Conservation (phyloP, 2,329 filamentous ascomycete genomes). For the Periconia digitata region DNA sequence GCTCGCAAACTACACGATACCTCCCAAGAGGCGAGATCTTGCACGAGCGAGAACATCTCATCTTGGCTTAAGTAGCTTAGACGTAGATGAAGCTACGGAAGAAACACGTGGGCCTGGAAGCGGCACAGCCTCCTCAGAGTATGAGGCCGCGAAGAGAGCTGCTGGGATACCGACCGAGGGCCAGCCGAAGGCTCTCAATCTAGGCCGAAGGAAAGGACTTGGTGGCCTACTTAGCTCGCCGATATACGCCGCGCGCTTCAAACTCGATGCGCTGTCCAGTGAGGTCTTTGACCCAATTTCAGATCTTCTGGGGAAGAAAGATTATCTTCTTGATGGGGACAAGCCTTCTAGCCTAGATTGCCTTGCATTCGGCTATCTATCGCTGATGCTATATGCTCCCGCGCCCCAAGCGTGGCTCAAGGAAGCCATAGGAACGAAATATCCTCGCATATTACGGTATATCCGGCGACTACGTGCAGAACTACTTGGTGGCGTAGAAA, state of each 20-base stretch:
- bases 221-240: conserved; percentile 64
- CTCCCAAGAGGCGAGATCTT: conserved; percentile 68
- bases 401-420: conserved; percentile 65
- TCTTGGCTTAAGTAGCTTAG: conserved; percentile 50
- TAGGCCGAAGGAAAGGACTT: conserved; percentile 61
- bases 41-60: conserved; percentile 67
- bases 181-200: conserved; percentile 46
- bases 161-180: conserved; percentile 40
- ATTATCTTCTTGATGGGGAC: conserved; percentile 57
- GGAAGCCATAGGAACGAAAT: conserved; percentile 57
- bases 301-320: conserved; percentile 59
- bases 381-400: conserved; percentile 67
- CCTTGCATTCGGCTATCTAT: conserved; percentile 76
- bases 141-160: conserved; percentile 40
- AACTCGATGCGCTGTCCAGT: conserved; percentile 71
- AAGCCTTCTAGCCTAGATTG: conserved; percentile 72
- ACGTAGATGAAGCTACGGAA: conserved; percentile 46
- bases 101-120: conserved; percentile 33
- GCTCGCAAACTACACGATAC: conserved; percentile 85
- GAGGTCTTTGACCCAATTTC: conserved; percentile 70
- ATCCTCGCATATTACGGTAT: conserved; percentile 43
- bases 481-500: conserved; percentile 25
- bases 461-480: conserved; percentile 37
- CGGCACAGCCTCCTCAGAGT: conserved; percentile 35
- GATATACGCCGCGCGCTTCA: conserved; percentile 72